Percentiles rank a stretch among this genome's conserved stretches.
Conservation (phyloP, 306 rosid genomes). For the Rosa chinensis region DNA sequence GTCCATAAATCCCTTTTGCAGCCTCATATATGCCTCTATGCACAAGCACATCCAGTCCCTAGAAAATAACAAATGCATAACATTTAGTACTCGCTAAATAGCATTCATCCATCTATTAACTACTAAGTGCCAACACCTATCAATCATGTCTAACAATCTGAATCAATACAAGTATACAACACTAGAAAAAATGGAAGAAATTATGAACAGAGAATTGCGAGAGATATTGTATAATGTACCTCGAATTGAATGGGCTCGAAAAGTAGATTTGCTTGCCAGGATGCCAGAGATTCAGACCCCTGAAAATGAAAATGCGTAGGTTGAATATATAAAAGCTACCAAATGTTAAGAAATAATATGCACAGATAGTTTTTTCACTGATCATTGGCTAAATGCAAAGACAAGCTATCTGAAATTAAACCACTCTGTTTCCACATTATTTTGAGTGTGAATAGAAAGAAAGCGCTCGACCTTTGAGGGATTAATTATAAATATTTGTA, state of each 20-base stretch:
- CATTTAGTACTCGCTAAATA: neutral
- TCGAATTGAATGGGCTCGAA: slow-evolving; percentile 89
- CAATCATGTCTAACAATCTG: neutral
- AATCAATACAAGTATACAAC: neutral
- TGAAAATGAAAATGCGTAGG: slow-evolving; percentile 25
- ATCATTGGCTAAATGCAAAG: neutral
- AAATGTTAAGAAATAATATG: slow-evolving; percentile 1
- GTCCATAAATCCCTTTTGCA: slow-evolving; percentile 87
- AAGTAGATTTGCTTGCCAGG: slow-evolving; percentile 98
- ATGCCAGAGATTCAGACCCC: slow-evolving; percentile 92
- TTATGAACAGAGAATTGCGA: neutral
- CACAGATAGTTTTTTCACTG: neutral
- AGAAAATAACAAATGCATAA: neutral
- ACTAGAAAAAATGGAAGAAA: neutral
- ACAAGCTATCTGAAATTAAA: no score
- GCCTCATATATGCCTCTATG: slow-evolving; percentile 99
- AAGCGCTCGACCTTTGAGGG: neutral
- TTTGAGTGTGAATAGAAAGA: neutral
- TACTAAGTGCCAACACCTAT: neutral
- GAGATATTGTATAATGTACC: slow-evolving; percentile 40
- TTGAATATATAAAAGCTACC: neutral
- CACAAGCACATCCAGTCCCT: slow-evolving; percentile 82
- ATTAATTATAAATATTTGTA: neutral
- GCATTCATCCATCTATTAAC: neutral
- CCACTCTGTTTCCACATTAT: neutral